A percentile compares a stretch with the other conserved stretches of the same genome.
Conservation (phyloP, 2,329 filamentous ascomycete species). For the Onygenales sp. region DNA sequence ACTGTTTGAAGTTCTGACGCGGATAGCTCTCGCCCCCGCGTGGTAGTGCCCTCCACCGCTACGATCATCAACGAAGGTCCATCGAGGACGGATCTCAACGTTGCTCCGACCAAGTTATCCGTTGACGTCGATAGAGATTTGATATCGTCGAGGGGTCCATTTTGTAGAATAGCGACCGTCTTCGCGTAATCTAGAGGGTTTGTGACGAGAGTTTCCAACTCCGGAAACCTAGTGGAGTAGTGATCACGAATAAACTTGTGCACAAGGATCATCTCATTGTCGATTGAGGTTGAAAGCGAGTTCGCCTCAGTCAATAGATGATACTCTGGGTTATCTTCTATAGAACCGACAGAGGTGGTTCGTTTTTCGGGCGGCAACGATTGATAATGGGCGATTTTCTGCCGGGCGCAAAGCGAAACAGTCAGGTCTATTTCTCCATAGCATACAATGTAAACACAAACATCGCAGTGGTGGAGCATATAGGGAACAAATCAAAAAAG, state of each 20-base stretch:
- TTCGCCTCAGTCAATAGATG: constrained; percentile 82
- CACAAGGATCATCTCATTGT: constrained; percentile 82
- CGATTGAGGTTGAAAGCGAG: constrained; percentile 80
- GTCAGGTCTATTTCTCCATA: constrained; percentile 56
- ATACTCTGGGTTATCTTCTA: constrained; percentile 89
- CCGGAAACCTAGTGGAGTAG: constrained; percentile 87
- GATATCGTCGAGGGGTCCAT: constrained; percentile 84
- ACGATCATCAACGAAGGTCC: constrained; percentile 92
- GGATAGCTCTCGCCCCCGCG: constrained; percentile 68
- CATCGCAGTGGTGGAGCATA: constrained; percentile 16
- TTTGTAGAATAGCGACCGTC: constrained; percentile 84
- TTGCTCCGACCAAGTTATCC: constrained; percentile 66
- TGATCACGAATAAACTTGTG: constrained; percentile 96
- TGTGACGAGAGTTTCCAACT: constrained; percentile 80
- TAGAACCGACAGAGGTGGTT: constrained; percentile 62
- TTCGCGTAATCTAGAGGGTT: constrained; percentile 94
- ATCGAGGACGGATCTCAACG: constrained; percentile 73
- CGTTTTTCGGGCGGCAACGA: constrained; percentile 56
- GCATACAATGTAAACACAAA: constrained; percentile 54
- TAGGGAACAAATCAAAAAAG: constrained; percentile 13
- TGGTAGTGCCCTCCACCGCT: constrained; percentile 85
- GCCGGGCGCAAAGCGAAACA: constrained; percentile 35
- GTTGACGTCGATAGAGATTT: constrained; percentile 66
- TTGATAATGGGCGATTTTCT: constrained; percentile 76
- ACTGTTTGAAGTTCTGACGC: constrained; percentile 67